These are phyloP conservation scores for Beta lomatogona DNA, from an alignment of 179 eudicot species.

Conservation along the genomic window DNA sequence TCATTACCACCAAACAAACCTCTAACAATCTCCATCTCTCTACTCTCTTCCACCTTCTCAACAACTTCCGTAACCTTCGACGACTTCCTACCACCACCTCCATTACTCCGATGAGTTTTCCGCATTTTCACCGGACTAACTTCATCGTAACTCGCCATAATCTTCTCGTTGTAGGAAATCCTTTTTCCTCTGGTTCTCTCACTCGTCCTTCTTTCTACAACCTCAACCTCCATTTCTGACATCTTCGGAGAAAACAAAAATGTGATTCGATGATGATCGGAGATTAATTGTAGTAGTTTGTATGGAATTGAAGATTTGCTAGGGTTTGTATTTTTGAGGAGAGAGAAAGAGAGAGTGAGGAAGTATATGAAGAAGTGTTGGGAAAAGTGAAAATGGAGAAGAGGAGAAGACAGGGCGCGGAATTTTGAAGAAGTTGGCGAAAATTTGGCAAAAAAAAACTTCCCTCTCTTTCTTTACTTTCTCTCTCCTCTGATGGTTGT, in stretches of 20 bases:
- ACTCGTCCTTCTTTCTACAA: slow-evolving; percentile 27
- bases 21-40: slow-evolving; percentile 22
- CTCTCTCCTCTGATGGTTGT: too few species aligned
- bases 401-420: slow-evolving; percentile 16
- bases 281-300: too few species aligned
- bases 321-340: background rate
- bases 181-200: slow-evolving; percentile 25
- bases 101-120: background rate
- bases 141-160: background rate
- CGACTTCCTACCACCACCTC: background rate
- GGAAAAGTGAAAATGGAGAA: background rate
- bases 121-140: slow-evolving; percentile 4
- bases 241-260: background rate
- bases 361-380: background rate
- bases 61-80: background rate
- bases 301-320: background rate
- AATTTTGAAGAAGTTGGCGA: slow-evolving; percentile 18
- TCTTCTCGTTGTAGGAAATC: slow-evolving; percentile 26
- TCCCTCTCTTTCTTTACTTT: background rate
- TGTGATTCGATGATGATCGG: too few species aligned
- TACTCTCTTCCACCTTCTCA: background rate
- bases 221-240: slow-evolving; percentile 19
- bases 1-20: background rate
- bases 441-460: background rate
- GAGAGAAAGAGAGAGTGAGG: background rate